These are phyloP conservation scores for Sugiyamaella castrensis DNA, from an alignment of 1,139 yeast genomes.

Conservation along the genomic window DNA sequence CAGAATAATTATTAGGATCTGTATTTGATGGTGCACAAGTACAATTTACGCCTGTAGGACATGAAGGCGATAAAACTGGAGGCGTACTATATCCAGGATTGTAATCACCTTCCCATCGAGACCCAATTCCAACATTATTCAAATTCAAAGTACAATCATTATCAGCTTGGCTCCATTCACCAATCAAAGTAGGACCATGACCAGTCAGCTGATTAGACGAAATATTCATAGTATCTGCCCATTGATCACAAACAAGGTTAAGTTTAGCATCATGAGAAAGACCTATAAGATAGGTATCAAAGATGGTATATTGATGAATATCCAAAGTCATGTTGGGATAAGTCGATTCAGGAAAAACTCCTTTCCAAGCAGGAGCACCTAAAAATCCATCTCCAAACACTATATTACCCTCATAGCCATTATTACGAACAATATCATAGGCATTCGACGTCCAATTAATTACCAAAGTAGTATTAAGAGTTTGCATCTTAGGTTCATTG, in stretches of 20 bases:
- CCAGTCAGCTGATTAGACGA: slow-evolving; percentile 51
- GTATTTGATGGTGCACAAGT: slow-evolving; percentile 32
- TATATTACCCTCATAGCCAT: slow-evolving; percentile 31
- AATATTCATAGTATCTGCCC: slow-evolving; percentile 48
- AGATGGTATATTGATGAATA: slow-evolving; percentile 62
- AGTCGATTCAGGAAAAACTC: slow-evolving; percentile 41
- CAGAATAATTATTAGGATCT: slow-evolving; percentile 31
- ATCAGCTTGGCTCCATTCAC: slow-evolving; percentile 90
- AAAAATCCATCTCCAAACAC: slow-evolving; percentile 39
- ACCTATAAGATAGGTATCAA: slow-evolving; percentile 52
- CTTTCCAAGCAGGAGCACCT: slow-evolving; percentile 36
- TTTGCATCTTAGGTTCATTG: slow-evolving; percentile 45
- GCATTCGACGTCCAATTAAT: slow-evolving; percentile 37
- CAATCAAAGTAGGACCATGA: slow-evolving; percentile 64
- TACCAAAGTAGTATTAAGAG: slow-evolving; percentile 29
- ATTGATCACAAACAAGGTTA: slow-evolving; percentile 41
- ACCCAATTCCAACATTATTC: slow-evolving; percentile 85
- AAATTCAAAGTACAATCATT: slow-evolving; percentile 90
- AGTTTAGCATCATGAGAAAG: slow-evolving; percentile 51
- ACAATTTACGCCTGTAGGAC: slow-evolving; percentile 32
- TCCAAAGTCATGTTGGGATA: slow-evolving; percentile 69
- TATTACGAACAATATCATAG: slow-evolving; percentile 31
- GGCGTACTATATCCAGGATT: slow-evolving; percentile 25
- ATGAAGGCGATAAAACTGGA: slow-evolving; percentile 29
- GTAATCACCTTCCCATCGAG: slow-evolving; percentile 66